A percentile compares a stretch with the other conserved stretches of the same genome.
Conservation (phyloP, 2,329 filamentous ascomycete species). For the Colletotrichum orbiculare region DNA sequence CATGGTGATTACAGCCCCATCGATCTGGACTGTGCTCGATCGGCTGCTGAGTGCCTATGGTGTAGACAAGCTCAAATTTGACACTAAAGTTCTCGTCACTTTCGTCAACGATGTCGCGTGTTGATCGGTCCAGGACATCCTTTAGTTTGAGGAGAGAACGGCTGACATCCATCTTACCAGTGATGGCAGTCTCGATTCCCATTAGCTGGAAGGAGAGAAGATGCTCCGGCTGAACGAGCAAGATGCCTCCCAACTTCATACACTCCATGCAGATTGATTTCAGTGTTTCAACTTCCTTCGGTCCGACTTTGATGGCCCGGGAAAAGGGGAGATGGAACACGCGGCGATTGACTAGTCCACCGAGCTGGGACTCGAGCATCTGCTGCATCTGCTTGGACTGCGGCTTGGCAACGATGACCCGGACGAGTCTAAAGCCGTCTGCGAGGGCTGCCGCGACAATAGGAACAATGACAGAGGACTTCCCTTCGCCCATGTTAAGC, state of each 20-base stretch:
- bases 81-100: constrained; percentile 72
- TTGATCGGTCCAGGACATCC: constrained; percentile 54
- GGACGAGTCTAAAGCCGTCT: constrained; percentile 60
- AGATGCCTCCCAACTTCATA: constrained; percentile 60
- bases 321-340: constrained; percentile 71
- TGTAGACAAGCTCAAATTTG: constrained; percentile 73
- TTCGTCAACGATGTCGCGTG: constrained; percentile 72
- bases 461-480: constrained; percentile 76
- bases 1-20: constrained; percentile 65
- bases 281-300: constrained; percentile 49
- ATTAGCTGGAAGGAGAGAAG: constrained; percentile 72
- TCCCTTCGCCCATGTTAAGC: constrained; percentile 79
- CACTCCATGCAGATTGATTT: constrained; percentile 56
- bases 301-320: constrained; percentile 53
- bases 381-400: constrained; percentile 71
- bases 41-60: constrained; percentile 62
- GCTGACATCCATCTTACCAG: constrained; percentile 44
- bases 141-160: constrained; percentile 52
- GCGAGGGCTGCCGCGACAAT: constrained; percentile 68
- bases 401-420: constrained; percentile 71
- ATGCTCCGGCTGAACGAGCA: constrained; percentile 73
- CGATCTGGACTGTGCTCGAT: constrained; percentile 65
- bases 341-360: constrained; percentile 64
- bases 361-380: constrained; percentile 64
- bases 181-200: constrained; percentile 61